Evolutionary conservation across 495 filamentous ascomycete species (phyloP).

Genomic region (Xylaria sp.): DNA sequence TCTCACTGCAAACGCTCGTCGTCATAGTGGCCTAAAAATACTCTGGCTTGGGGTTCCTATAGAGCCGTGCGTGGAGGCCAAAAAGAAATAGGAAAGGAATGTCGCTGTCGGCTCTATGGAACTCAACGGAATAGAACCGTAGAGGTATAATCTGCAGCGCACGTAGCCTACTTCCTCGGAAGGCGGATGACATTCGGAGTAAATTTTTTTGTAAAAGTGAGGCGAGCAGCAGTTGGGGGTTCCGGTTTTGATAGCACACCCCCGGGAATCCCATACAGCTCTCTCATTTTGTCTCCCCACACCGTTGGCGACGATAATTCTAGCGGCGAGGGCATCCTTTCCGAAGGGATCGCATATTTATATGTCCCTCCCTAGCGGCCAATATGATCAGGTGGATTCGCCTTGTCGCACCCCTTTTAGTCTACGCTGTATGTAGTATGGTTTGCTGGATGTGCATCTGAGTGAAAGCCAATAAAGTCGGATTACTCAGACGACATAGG

Average conservation of each 20-base stretch:
- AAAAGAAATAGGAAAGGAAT: not conserved
- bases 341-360: not conserved
- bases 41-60: too few species aligned
- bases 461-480: not conserved
- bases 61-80: not conserved
- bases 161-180: constrained; percentile 9
- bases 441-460: constrained; percentile 9
- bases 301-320: not conserved
- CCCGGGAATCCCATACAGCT: not conserved
- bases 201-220: constrained; percentile 9
- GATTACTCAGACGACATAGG: not conserved
- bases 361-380: not conserved
- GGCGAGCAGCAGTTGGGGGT: constrained; percentile 20
- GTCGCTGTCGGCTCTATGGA: constrained; percentile 3
- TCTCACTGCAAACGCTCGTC: not conserved
- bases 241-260: not conserved
- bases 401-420: not conserved
- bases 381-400: not conserved
- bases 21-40: not conserved
- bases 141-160: not conserved
- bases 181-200: constrained; percentile 1
- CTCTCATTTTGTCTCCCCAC: not conserved
- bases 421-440: not conserved
- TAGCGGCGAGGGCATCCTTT: constrained; percentile 4
- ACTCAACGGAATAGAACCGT: not conserved